Evolutionary conservation across 805 yeast genomes (phyloP).

Genomic region (Candida arabinofermentans): DNA sequence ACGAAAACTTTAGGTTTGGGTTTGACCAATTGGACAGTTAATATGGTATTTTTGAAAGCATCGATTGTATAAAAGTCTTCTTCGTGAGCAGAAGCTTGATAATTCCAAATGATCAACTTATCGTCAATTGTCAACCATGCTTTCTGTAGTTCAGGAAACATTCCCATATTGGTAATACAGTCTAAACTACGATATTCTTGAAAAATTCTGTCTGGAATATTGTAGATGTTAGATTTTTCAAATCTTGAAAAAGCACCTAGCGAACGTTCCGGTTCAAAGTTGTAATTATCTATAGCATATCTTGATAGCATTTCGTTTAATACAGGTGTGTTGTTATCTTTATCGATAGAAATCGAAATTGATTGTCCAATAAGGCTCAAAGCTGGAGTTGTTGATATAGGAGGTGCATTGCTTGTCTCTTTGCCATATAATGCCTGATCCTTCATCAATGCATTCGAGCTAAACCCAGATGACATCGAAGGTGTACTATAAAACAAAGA

Average conservation of each 20-base stretch:
- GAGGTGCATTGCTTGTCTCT: conserved; percentile 40
- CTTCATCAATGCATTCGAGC: conserved; percentile 15
- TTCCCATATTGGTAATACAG: conserved; percentile 71
- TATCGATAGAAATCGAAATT: conserved; percentile 53
- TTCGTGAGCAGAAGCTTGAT: conserved; percentile 39
- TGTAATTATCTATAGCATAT: conserved; percentile 66
- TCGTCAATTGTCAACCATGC: conserved; percentile 86
- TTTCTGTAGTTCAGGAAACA: conserved; percentile 73
- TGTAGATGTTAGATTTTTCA: conserved; percentile 61
- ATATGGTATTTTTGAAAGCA: conserved; percentile 72
- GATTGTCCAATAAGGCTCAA: conserved; percentile 60
- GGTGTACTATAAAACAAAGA: conserved; percentile 8
- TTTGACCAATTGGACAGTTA: conserved; percentile 69
- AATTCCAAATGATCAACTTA: conserved; percentile 82
- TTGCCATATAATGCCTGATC: conserved; percentile 15
- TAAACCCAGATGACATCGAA: conserved; percentile 11
- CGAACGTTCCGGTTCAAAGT: conserved; percentile 42
- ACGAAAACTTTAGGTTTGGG: conserved; percentile 83
- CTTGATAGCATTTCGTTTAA: conserved; percentile 53
- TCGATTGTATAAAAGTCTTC: conserved; percentile 76
- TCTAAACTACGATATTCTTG: conserved; percentile 67
- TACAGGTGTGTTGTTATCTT: conserved; percentile 54
- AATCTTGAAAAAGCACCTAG: conserved; percentile 65
- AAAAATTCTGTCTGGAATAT: conserved; percentile 77
- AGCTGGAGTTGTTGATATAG: conserved; percentile 48